These are phyloP conservation scores for Brassica incana DNA, from an alignment of 345 rosid species.

Conservation along the genomic window DNA sequence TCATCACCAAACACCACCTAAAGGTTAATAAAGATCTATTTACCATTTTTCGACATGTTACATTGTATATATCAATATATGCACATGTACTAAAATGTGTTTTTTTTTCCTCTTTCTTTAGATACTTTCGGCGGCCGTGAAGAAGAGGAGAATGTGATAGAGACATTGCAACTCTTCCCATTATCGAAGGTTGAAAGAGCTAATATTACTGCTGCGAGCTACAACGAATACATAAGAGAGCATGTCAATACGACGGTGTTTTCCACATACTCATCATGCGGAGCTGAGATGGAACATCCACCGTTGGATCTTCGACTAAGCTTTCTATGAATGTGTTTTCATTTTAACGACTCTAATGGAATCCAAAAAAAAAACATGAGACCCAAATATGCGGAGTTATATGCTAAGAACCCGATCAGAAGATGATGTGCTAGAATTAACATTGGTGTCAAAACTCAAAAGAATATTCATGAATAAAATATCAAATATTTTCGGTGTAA, in stretches of 20 bases:
- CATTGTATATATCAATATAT: background rate
- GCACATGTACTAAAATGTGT: background rate
- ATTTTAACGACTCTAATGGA: background rate
- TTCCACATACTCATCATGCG: conserved; percentile 41
- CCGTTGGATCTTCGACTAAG: conserved; percentile 95
- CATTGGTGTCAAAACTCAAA: background rate
- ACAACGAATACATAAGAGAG: conserved; percentile 18
- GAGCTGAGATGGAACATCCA: conserved; percentile 70
- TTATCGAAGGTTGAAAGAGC: conserved; percentile 53
- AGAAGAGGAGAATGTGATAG: conserved; percentile 57
- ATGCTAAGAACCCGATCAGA: background rate
- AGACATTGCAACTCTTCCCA: conserved; percentile 92
- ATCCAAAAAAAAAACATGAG: background rate
- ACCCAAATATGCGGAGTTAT: background rate
- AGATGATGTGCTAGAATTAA: background rate
- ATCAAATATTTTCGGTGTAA: background rate
- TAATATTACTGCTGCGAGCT: conserved; percentile 5
- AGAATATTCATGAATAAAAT: background rate
- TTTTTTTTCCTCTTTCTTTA: conserved; percentile 20
- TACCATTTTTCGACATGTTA: background rate
- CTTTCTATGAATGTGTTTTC: conserved; percentile 48
- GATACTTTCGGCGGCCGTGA: conserved; percentile 48
- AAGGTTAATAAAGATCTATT: conserved; percentile 16
- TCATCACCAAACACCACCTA: conserved; percentile 17
- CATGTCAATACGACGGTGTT: conserved; percentile 23